Base-by-base conservation (phyloP, 2,329 filamentous ascomycete species). In the Hyphodiscus sp. region DNA sequence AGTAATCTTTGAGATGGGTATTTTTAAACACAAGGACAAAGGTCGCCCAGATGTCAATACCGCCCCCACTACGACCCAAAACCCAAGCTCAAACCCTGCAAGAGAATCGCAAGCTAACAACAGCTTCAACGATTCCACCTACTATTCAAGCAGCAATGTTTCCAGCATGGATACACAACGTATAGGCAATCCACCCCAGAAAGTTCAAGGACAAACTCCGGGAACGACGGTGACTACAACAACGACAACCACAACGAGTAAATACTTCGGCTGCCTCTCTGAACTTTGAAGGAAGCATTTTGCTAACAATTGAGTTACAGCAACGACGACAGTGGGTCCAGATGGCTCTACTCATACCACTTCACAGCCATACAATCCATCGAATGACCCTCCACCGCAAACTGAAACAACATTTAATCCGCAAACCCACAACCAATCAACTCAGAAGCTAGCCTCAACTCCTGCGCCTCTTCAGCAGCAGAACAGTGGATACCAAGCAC, bases 291-390 rank as follows among this genome's bases (percentile, higher is more conserved):
- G n/a, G n/a, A n/a, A n/a, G n/a, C n/a, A n/a, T n/a, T 8, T 26
- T 3, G 23, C 23, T 38, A 54, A 29, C 49, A 59, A 45, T 41
- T 11, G 8, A 20, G 20, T 26, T 16, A 42, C n/a, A 64, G 62
- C 61, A 26, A 64, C 62, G 2, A 64, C 62, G 2, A 61, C 60
- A 15, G 55, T 63, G 19, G 53, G 54, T 10, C 46, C 56, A 33
- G 61, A 63, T 52, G 62, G 61, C 19, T 57, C 55, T 50, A 60
- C 59, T 0, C 53, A 61, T 38, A 62, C 59, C 1, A 50, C 54
- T 29, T 61, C 59, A 2, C 57, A 60, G n/a, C 61, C 62, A 9
- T 63, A 63, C 46, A 59, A 64, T 41, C 60, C 61, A 8, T 46
- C 55, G 0, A 61, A 56, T 9, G 62, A 64, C 49, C 62, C 62